phyloP scores from a whole-genome alignment of 331 rosid species.

The Dryas integrifolia region DNA sequence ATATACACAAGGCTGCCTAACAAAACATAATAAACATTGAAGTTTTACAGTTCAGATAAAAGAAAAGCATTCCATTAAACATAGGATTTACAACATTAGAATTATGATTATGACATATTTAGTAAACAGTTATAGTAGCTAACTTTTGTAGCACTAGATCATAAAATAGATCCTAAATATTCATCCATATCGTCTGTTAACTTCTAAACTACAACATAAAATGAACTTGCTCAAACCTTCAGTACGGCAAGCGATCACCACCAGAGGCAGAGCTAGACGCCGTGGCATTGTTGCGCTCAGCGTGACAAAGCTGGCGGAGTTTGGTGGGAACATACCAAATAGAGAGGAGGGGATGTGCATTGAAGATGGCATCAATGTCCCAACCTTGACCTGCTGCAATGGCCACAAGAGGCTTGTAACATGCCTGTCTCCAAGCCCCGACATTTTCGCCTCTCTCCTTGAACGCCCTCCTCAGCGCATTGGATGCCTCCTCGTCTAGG shows the following conservation, averaged over 20 bases:
- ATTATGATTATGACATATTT: not conserved
- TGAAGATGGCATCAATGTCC: conserved; percentile 93
- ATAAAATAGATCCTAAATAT: not conserved
- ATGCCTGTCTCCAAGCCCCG: conserved; percentile 88
- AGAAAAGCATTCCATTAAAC: too few species aligned
- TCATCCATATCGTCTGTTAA: not conserved
- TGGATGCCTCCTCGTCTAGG: conserved; percentile 72
- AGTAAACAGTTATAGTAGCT: not conserved
- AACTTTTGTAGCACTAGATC: not conserved
- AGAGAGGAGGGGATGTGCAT: conserved; percentile 76
- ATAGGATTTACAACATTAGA: too few species aligned
- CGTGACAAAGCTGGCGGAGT: conserved; percentile 91
- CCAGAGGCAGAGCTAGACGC: conserved; percentile 58
- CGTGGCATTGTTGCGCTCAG: conserved; percentile 54
- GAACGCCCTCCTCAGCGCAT: conserved; percentile 58
- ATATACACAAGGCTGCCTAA: too few species aligned
- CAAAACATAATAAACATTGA: too few species aligned
- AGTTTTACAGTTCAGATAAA: too few species aligned
- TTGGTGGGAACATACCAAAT: conserved; percentile 95
- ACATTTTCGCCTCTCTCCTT: conserved; percentile 90
- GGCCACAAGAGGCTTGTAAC: conserved; percentile 77
- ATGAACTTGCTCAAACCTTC: not conserved
- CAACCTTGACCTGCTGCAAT: conserved; percentile 83
- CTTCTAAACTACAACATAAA: conserved; percentile 1
- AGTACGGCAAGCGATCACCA: conserved; percentile 38